Percentiles rank a stretch among this genome's conserved stretches.
phyloP scores from a whole-genome alignment of 1,284 basidiomycete species.

The Ceratobasidium sp. region DNA sequence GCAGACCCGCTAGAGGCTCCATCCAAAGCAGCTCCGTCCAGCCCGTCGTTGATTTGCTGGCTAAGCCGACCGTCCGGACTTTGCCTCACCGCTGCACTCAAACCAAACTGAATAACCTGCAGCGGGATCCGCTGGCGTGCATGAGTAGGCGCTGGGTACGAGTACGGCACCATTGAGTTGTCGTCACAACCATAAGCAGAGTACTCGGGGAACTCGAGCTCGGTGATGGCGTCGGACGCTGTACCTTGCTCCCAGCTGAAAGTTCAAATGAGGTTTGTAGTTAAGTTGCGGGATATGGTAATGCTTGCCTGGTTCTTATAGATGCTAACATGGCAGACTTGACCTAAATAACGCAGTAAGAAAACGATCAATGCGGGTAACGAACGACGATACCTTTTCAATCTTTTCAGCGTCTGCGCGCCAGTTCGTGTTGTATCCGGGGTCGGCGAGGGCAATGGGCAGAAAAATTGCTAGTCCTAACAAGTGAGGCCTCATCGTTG shows the following conservation, averaged over 20 bases:
- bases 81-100: slow-evolving; percentile 52
- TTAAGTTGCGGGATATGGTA: neutral
- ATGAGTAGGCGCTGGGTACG: slow-evolving; percentile 44
- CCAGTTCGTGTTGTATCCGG: neutral
- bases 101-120: slow-evolving; percentile 49
- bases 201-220: slow-evolving; percentile 51
- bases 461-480: neutral
- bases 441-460: neutral
- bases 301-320: slow-evolving; percentile 48
- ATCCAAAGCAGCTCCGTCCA: slow-evolving; percentile 52
- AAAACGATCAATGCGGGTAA: neutral
- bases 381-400: neutral
- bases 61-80: slow-evolving; percentile 52
- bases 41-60: slow-evolving; percentile 51
- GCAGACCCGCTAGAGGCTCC: slow-evolving; percentile 51
- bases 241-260: slow-evolving; percentile 54
- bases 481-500: slow-evolving; percentile 1
- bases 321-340: slow-evolving; percentile 49
- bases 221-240: slow-evolving; percentile 50
- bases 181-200: slow-evolving; percentile 49
- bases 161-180: neutral
- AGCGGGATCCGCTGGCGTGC: slow-evolving; percentile 47
- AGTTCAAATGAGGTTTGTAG: neutral
- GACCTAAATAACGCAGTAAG: slow-evolving; percentile 23
- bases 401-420: neutral